Evolutionary conservation across 2,329 filamentous ascomycete species (phyloP).

Genomic region (Botrytis paeoniae): DNA sequence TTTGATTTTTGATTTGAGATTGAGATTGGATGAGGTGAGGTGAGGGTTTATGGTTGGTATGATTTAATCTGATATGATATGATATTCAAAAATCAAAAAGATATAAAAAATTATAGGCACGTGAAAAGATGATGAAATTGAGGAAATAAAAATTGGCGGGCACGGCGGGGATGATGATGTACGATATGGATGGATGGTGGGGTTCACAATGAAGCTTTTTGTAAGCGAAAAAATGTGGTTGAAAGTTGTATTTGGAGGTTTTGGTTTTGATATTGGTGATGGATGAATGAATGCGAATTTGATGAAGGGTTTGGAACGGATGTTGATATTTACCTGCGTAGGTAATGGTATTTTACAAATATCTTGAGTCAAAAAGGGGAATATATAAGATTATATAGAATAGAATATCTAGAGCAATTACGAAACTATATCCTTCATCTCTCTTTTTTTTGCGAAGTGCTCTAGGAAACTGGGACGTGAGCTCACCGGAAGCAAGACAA

Average conservation of each 20-base stretch:
- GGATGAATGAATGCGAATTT: neutral
- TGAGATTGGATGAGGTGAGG: neutral
- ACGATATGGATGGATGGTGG: neutral
- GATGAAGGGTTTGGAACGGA: neutral
- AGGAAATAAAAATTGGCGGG: conserved; percentile 1
- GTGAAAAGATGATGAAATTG: neutral
- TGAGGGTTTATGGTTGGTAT: neutral
- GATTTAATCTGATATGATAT: neutral
- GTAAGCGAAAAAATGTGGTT: neutral
- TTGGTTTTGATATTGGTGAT: neutral
- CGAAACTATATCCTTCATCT: neutral
- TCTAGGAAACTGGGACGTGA: neutral
- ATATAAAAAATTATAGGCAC: conserved; percentile 5
- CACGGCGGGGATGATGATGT: neutral
- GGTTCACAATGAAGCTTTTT: neutral
- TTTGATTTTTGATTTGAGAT: accelerated
- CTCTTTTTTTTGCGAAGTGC: neutral
- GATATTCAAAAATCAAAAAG: neutral
- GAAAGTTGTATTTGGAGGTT: neutral
- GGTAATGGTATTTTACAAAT: too few relatives aligned
- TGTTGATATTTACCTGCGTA: neutral
- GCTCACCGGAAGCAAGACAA: neutral
- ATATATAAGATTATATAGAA: too few relatives aligned
- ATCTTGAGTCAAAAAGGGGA: too few relatives aligned
- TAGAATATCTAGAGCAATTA: neutral